A percentile compares a stretch with the other conserved stretches of the same genome.
These are phyloP conservation scores for Helotiales sp. DNA, from an alignment of 2,329 filamentous ascomycete species.

Conservation along the genomic window DNA sequence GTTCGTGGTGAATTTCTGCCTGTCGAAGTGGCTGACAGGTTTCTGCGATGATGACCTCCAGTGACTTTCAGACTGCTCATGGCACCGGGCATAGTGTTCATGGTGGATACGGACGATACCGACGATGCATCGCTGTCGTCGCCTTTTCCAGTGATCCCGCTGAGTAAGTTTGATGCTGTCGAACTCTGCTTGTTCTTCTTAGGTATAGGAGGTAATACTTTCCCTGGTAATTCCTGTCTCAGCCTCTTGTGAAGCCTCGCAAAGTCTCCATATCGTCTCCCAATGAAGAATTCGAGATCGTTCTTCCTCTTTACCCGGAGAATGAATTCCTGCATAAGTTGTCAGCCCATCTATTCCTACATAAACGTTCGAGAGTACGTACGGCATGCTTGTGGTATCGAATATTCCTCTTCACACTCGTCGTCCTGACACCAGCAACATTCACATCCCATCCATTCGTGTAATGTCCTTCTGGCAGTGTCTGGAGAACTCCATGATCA, in stretches of 20 bases:
- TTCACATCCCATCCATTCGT: constrained; percentile 98
- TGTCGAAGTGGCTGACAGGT: constrained; percentile 38
- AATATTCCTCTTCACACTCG: constrained; percentile 79
- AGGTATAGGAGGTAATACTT: constrained; percentile 81
- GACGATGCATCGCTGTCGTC: constrained; percentile 78
- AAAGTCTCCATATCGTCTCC: constrained; percentile 88
- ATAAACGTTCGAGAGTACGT: constrained; percentile 37
- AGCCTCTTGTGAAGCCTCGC: constrained; percentile 74
- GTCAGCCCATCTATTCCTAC: background rate
- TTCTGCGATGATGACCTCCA: constrained; percentile 42
- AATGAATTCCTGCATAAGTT: constrained; percentile 71
- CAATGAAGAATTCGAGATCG: constrained; percentile 75
- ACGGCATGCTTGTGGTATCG: constrained; percentile 90
- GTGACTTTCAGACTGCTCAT: constrained; percentile 42
- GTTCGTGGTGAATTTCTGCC: constrained; percentile 42
- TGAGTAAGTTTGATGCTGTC: constrained; percentile 58
- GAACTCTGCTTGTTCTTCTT: constrained; percentile 87
- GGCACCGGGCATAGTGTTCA: constrained; percentile 19
- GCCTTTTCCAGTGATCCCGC: constrained; percentile 50
- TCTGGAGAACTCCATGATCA: constrained; percentile 83
- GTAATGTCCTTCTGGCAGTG: constrained; percentile 84
- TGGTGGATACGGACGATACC: constrained; percentile 53
- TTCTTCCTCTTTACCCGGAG: constrained; percentile 80
- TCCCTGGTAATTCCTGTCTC: constrained; percentile 84
- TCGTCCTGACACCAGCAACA: constrained; percentile 82